A percentile compares a stretch with the other conserved stretches of the same genome.
Conservation (phyloP, 257 asterid genomes). For the Echites panduratus region DNA sequence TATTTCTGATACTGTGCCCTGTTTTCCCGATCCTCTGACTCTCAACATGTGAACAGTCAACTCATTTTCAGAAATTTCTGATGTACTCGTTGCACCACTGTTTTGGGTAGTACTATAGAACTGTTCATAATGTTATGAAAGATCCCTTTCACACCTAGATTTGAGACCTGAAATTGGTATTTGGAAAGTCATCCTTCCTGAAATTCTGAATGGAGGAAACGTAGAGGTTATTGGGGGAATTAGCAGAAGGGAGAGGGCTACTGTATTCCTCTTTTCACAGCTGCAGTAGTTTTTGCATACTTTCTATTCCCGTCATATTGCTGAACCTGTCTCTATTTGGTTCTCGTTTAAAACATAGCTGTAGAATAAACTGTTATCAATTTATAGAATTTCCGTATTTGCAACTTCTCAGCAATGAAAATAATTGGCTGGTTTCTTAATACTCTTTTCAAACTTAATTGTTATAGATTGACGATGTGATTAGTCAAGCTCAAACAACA, state of each 20-base stretch:
- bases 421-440: neutral
- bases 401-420: neutral
- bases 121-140: slow-evolving; percentile 3
- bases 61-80: neutral
- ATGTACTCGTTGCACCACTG: neutral
- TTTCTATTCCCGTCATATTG: neutral
- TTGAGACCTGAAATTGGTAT: neutral
- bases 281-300: neutral
- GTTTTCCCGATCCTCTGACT: neutral
- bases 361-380: neutral
- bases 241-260: neutral
- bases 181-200: neutral
- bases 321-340: neutral
- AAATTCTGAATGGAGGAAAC: neutral
- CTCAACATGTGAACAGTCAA: neutral
- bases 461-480: slow-evolving; percentile 81
- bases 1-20: neutral
- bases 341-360: neutral
- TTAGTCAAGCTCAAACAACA: slow-evolving; percentile 96
- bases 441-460: neutral
- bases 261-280: neutral
- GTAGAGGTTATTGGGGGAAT: neutral
- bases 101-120: neutral
- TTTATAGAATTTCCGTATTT: neutral
- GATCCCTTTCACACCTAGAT: neutral